Base-by-base conservation (phyloP, 306 rosid genomes). In the Quercus mongolica region DNA sequence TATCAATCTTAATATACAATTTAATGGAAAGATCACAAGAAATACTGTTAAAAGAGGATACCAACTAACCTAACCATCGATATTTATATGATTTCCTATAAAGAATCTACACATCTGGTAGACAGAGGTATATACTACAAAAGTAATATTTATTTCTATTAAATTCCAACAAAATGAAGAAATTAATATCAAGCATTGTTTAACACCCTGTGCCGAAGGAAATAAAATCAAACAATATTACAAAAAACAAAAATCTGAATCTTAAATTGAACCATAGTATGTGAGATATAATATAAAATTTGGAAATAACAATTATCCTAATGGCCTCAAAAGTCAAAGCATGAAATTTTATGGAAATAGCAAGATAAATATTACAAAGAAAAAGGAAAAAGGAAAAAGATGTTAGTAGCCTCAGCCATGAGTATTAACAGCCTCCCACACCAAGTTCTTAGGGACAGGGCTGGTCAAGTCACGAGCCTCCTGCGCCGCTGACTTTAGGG, bases 381-480 rank as follows among this genome's bases (percentile, higher is more conserved):
- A 33, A 19, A 35, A 67, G 4, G 10, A 35, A 18, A 18, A 1
- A 20, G 10, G n/a, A 18, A 18, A 1, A 20, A 5, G 14, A 3
- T 19, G 72, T 35, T 35, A 67, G 52, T 18, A 31, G 17, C 6
- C 75, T 88, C 85, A 88, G 21, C 91, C 91, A 86, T 88, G 97
- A 70, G 94, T 88, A 28, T 90, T 87, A 7, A 92, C 74, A 58
- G 94, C 97, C 74, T 92, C 97, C 97, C 97, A 92, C 73, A 90
- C 81, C 81, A 90, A 65, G 81, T 89, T 91, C 75, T 88, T 83
- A 55, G 69, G 63, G 19, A 82, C 58, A 55, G 92, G 86, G 63
- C 71, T 25, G 0, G 76, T 62, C 3, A 82, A 3, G 18, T 75
- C 82, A 77, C 93, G 83, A 13, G 93, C 93, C 21, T 87, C 85